Base-by-base conservation (phyloP, 345 rosid genomes). In the Punica granatum region DNA sequence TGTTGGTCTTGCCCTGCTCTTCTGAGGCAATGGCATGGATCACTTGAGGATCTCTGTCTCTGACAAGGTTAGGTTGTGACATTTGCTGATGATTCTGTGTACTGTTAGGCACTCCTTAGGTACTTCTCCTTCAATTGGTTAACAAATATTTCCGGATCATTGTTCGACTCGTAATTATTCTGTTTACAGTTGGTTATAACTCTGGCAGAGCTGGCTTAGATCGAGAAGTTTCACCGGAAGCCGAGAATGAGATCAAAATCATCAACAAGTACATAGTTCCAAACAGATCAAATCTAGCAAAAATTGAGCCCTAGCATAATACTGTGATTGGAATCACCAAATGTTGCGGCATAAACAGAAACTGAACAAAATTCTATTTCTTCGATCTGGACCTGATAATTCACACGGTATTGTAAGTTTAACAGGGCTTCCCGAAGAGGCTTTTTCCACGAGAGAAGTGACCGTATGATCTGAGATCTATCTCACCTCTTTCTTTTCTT, bases 401-500 rank as follows among this genome's bases (percentile, higher is more conserved):
- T 18, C 59, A 53, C 59, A n/a, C 12, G 1, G 30, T 23, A 23
- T 21, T 25, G 14, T 8, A 53, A 53, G 31, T 53, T 53, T 37
- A 37, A 37, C 41, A 37, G 41, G 11, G 41, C 41, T 37, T 37
- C 41, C 41, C 5, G 11, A 53, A 6, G 4, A 19, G n/a, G 53
- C 53, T 46, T 23, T 46, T 46, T 19, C 8, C 23, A 43, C n/a
- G n/a, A n/a, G n/a, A 51, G 30, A 51, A 51, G 6, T 23, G 58
- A 51, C 23, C 58, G 8, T n/a, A 51, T 18, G 58, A 23, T 51
- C 58, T 2, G 4, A 46, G 11, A 51, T 8, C 58, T 10, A 32
- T 34, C 44, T 72, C 69, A 72, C 61, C 66, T 66, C 67, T 68
- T 73, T 48, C 69, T 64, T 44, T 58, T 68, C 72, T 73, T 73